Percentiles rank a stretch among this genome's conserved stretches.
Evolutionary conservation across 225 moss, liverwort and hornwort genomes (phyloP).

Genomic region (Lunularia cruciata): DNA sequence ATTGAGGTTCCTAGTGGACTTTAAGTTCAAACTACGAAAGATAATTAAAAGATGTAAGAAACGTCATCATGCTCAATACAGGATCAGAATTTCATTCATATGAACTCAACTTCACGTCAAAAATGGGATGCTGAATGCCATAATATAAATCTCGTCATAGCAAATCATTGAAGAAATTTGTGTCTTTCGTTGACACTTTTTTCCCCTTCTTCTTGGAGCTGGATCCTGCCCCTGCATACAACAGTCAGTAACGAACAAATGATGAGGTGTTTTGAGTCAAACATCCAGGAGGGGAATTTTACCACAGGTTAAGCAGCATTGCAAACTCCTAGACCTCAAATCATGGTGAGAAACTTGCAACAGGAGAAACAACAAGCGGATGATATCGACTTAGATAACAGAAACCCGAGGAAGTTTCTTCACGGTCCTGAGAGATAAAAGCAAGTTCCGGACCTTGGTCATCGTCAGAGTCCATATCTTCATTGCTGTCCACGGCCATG

Average conservation of each 20-base stretch:
- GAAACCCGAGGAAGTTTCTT: neutral
- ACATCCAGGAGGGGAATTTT: no score
- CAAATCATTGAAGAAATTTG: conserved; percentile 16
- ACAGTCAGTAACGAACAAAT: neutral
- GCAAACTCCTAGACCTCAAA: neutral
- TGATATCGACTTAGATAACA: neutral
- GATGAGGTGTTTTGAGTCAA: neutral
- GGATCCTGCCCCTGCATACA: conserved; percentile 9
- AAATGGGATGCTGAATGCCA: neutral
- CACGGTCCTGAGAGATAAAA: neutral
- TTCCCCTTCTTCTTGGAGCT: conserved; percentile 12
- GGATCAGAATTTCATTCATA: no score
- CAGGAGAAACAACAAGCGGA: neutral
- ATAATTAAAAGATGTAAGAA: no score
- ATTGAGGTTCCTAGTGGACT: no score
- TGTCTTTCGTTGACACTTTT: neutral
- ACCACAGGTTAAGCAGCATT: neutral
- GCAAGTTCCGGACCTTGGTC: conserved; percentile 24
- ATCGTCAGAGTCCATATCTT: conserved; percentile 59
- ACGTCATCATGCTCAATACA: no score
- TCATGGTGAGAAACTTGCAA: neutral
- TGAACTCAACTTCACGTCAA: neutral
- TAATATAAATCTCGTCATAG: conserved; percentile 6
- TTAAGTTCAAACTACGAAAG: no score
- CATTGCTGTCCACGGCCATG: conserved; percentile 49